A percentile compares a stretch with the other conserved stretches of the same genome.
phyloP scores from a whole-genome alignment of 805 yeast species.

The Brettanomyces anomalus region DNA sequence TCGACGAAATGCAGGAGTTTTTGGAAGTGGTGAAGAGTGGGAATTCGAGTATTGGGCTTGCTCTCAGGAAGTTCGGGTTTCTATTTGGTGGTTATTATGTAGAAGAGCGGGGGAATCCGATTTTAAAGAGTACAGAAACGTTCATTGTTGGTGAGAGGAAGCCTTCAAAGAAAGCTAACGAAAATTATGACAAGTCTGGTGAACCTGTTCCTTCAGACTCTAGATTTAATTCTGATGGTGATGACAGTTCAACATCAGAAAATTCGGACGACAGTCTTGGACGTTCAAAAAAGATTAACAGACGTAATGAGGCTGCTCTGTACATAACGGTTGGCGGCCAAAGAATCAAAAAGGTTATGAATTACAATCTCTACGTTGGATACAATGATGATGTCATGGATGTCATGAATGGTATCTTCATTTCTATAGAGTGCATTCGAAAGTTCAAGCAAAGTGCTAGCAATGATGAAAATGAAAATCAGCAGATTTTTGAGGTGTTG shows the following conservation, averaged over 20 bases:
- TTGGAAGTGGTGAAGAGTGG: slow-evolving; percentile 21
- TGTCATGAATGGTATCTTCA: slow-evolving; percentile 23
- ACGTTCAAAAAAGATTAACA: neutral
- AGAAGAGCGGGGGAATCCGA: slow-evolving; percentile 1
- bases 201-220: too few species aligned
- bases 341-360: slow-evolving; percentile 2
- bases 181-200: neutral
- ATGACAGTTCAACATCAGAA: neutral
- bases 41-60: slow-evolving; percentile 13
- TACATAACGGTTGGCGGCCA: neutral
- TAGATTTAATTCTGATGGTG: neutral
- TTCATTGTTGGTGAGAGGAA: neutral
- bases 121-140: neutral
- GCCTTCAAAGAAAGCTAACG: neutral
- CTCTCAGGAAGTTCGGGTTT: slow-evolving; percentile 22
- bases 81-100: slow-evolving; percentile 18
- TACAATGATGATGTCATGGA: slow-evolving; percentile 27
- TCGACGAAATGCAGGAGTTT: slow-evolving; percentile 37
- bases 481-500: slow-evolving; percentile 2
- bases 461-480: too few species aligned
- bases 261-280: neutral
- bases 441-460: neutral
- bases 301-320: neutral
- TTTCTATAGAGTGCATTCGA: slow-evolving; percentile 21
- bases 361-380: slow-evolving; percentile 26